Evolutionary conservation across 805 yeast species (phyloP).

Genomic region (Vanderwaltozyma tropicalis): DNA sequence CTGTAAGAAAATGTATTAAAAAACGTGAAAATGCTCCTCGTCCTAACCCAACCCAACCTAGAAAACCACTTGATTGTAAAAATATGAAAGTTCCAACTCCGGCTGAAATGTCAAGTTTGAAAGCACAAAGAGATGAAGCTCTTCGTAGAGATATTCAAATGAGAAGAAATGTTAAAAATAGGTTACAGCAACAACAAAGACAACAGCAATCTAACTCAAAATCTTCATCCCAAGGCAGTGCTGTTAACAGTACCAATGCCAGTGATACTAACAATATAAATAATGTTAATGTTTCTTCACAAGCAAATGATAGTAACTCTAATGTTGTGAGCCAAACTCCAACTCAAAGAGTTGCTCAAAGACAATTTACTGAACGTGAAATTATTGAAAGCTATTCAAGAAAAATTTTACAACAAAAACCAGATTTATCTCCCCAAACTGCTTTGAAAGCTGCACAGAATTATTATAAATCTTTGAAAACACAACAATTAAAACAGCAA

Average conservation of each 20-base stretch:
- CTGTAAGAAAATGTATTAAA: constrained; percentile 79
- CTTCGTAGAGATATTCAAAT: constrained; percentile 50
- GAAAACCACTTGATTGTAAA: constrained; percentile 32
- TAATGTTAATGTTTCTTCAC: background rate
- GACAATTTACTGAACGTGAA: constrained; percentile 20
- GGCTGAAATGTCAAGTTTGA: constrained; percentile 70
- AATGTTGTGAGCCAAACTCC: constrained; percentile 5
- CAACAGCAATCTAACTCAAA: background rate
- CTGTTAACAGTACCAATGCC: background rate
- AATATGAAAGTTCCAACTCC: constrained; percentile 62
- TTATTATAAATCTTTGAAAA: constrained; percentile 17
- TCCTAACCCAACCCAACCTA: constrained; percentile 40
- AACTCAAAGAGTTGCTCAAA: constrained; percentile 9
- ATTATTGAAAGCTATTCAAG: constrained; percentile 24
- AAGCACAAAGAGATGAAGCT: constrained; percentile 77
- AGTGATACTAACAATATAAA: background rate
- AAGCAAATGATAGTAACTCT: background rate
- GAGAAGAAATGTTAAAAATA: constrained; percentile 24
- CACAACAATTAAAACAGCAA: constrained; percentile 18
- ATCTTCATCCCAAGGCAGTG: background rate
- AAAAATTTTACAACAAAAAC: constrained; percentile 24
- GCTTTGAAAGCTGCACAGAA: constrained; percentile 28
- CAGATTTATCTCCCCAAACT: constrained; percentile 23
- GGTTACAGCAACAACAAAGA: constrained; percentile 13
- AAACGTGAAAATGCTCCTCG: constrained; percentile 72